A percentile compares a stretch with the other conserved stretches of the same genome.
Evolutionary conservation across 78 protist genomes (phyloP).

Genomic region (Neovahlkampfia damariscottae): DNA sequence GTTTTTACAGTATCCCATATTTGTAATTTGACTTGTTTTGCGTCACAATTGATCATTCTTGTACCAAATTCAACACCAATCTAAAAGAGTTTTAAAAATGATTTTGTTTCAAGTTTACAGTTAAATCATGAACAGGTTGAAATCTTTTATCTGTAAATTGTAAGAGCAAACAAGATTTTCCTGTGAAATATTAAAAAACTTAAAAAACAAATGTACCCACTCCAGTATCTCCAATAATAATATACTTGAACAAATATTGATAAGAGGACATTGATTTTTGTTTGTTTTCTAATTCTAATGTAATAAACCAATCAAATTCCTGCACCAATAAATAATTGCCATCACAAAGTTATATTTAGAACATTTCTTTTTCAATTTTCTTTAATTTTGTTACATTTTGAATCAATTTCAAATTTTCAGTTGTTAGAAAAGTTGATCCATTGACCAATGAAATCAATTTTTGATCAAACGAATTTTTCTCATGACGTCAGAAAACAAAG

Average conservation of each 20-base stretch:
- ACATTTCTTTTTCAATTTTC: no score
- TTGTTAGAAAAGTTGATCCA: no score
- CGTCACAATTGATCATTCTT: slow-evolving; percentile 69
- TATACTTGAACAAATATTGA: slow-evolving; percentile 90
- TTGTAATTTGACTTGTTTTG: slow-evolving; percentile 84
- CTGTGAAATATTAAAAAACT: slow-evolving; percentile 13
- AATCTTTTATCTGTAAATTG: slow-evolving; percentile 92
- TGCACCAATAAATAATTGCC: no score
- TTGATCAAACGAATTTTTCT: no score
- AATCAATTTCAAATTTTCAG: no score
- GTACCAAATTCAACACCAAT: slow-evolving; percentile 98
- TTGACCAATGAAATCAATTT: no score
- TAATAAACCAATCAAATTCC: no score
- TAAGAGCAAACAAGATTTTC: slow-evolving; percentile 61
- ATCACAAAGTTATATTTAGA: no score
- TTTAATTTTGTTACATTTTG: no score
- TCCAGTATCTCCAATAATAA: slow-evolving; percentile 96
- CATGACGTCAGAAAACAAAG: no score
- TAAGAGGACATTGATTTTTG: slow-evolving; percentile 31
- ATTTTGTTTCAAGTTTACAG: no score
- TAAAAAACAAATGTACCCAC: not conserved
- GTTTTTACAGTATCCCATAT: slow-evolving; percentile 89
- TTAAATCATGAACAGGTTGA: slow-evolving; percentile 89
- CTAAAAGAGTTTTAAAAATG: no score
- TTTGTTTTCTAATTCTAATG: not conserved